A percentile compares a stretch with the other conserved stretches of the same genome.
Conservation (phyloP, 768 basidiomycete genomes). For the Cystobasidium onofrii region DNA sequence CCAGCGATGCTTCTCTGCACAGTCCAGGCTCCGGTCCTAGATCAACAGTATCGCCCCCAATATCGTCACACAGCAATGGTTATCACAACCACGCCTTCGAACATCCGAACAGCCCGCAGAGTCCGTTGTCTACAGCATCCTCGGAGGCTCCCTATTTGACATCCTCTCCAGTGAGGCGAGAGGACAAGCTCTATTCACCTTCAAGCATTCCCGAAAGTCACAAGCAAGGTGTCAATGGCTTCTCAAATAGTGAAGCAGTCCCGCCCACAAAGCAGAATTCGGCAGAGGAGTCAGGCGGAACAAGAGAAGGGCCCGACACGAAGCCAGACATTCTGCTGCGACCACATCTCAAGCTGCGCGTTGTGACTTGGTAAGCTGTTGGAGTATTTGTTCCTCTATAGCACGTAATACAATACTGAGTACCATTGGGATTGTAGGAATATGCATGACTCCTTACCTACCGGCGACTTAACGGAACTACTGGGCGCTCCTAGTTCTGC, state of each 20-base stretch:
- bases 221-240: background rate
- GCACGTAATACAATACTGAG: too few species aligned
- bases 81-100: background rate
- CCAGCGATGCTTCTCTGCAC: too few species aligned
- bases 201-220: background rate
- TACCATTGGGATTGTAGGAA: slow-evolving; percentile 27
- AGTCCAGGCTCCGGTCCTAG: background rate
- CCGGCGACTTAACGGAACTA: slow-evolving; percentile 40
- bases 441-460: slow-evolving; percentile 39
- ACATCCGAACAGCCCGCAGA: background rate
- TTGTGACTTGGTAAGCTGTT: slow-evolving; percentile 20
- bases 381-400: too few species aligned
- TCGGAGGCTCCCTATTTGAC: background rate
- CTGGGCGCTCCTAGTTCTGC: slow-evolving; percentile 34
- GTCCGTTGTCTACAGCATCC: background rate
- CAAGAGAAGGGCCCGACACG: background rate
- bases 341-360: slow-evolving; percentile 24
- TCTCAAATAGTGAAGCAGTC: background rate
- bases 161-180: background rate
- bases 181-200: background rate
- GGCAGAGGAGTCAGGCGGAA: background rate
- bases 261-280: background rate
- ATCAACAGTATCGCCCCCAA: background rate
- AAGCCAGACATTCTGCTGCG: background rate
- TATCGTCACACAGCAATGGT: background rate